Percentiles rank a stretch among this genome's conserved stretches.
These are phyloP conservation scores for Colletotrichum filicis DNA, from an alignment of 2,329 filamentous ascomycete genomes.

Conservation along the genomic window DNA sequence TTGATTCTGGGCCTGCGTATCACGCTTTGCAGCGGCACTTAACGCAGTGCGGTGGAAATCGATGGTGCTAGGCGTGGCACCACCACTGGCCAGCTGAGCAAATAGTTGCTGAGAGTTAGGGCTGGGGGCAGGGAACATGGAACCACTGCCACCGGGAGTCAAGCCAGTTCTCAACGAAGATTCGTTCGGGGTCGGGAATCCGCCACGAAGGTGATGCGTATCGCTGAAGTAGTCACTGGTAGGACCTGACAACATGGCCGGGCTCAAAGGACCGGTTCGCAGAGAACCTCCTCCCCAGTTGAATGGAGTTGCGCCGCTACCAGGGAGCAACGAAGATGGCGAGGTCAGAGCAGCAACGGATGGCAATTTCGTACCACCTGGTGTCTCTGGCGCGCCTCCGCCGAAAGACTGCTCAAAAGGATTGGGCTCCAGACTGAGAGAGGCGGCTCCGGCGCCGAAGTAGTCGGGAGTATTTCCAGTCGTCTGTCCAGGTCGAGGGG, in stretches of 20 bases:
- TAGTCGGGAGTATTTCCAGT: conserved; percentile 72
- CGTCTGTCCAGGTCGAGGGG: conserved; percentile 71
- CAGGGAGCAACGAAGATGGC: conserved; percentile 82
- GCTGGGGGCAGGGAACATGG: conserved; percentile 95
- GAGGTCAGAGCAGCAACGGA: conserved; percentile 92
- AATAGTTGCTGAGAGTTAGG: conserved; percentile 83
- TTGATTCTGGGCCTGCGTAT: conserved; percentile 58
- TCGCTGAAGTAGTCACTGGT: conserved; percentile 89
- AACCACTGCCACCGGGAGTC: conserved; percentile 93
- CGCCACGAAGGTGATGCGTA: conserved; percentile 79
- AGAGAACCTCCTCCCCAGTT: conserved; percentile 87
- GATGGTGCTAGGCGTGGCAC: conserved; percentile 87
- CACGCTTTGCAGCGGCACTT: conserved; percentile 76
- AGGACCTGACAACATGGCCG: conserved; percentile 94
- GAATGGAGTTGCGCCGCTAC: conserved; percentile 77
- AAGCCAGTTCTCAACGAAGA: conserved; percentile 91
- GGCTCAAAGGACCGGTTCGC: conserved; percentile 91
- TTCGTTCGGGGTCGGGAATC: conserved; percentile 96
- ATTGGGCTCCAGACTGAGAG: conserved; percentile 86
- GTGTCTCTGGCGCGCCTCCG: conserved; percentile 76
- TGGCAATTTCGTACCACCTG: conserved; percentile 84
- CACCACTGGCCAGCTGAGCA: conserved; percentile 81
- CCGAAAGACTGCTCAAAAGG: conserved; percentile 97
- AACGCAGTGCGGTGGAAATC: conserved; percentile 96
- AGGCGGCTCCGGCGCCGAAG: conserved; percentile 68